Conservation (phyloP, 495 filamentous ascomycete genomes). For the Astrocystis sublimbata region DNA sequence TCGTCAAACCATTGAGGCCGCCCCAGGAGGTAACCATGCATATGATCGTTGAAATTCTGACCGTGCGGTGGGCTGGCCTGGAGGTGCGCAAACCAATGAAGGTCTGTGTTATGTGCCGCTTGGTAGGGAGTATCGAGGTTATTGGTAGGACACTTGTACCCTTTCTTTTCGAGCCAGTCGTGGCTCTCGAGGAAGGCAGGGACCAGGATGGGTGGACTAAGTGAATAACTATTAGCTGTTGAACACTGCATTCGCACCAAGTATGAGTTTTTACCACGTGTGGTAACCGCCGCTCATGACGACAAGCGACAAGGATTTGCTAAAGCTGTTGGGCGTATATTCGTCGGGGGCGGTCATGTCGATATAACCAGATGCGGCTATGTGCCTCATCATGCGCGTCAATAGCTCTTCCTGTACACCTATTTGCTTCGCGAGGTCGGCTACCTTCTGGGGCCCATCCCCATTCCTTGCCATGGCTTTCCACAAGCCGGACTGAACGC, state of each 20-base stretch:
- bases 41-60: conserved; percentile 47
- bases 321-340: conserved; percentile 45
- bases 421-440: conserved; percentile 18
- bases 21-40: conserved; percentile 47
- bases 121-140: conserved; percentile 27
- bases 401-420: conserved; percentile 12
- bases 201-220: not conserved
- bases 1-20: conserved; percentile 50
- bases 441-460: conserved; percentile 12
- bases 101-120: conserved; percentile 29
- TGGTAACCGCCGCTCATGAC: conserved; percentile 38
- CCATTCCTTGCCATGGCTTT: conserved; percentile 14
- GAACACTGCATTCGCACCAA: not conserved
- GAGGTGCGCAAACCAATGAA: conserved; percentile 36
- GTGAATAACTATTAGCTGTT: not conserved
- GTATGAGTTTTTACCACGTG: not conserved
- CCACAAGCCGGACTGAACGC: conserved; percentile 16
- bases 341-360: conserved; percentile 40
- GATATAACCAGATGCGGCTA: conserved; percentile 48
- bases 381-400: conserved; percentile 40
- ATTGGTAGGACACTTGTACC: conserved; percentile 24
- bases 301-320: conserved; percentile 32
- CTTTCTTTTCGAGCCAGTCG: conserved; percentile 14
- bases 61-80: not conserved
- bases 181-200: not conserved